Conservation (phyloP, 2,329 filamentous ascomycete genomes). For the Bipolaris oryzae region DNA sequence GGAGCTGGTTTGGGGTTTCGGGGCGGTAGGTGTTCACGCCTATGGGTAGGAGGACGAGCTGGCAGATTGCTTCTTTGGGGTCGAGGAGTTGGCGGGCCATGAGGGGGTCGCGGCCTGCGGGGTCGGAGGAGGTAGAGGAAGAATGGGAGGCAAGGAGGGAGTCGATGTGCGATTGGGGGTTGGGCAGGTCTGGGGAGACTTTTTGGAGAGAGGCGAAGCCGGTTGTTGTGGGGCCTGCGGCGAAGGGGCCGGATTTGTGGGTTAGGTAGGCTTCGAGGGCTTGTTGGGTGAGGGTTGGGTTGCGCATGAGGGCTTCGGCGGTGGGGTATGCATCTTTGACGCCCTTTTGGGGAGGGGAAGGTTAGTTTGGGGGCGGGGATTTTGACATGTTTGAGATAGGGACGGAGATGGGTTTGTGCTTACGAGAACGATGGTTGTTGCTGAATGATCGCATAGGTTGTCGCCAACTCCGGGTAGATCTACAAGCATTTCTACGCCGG, state of each 20-base stretch:
- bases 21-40: constrained; percentile 18
- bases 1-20: constrained; percentile 6
- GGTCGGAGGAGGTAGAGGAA: constrained; percentile 24
- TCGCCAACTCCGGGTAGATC: constrained; percentile 42
- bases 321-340: constrained; percentile 38
- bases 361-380: not conserved
- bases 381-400: not conserved
- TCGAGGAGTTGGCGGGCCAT: constrained; percentile 33
- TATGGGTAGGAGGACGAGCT: constrained; percentile 26
- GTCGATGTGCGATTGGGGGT: constrained; percentile 30
- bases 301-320: constrained; percentile 30
- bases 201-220: constrained; percentile 33
- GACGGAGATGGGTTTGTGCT: not conserved
- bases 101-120: constrained; percentile 29
- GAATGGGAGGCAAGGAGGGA: constrained; percentile 23
- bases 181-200: constrained; percentile 26
- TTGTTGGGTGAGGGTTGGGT: constrained; percentile 31
- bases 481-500: constrained; percentile 37
- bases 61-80: constrained; percentile 27
- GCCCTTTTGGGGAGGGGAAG: constrained; percentile 21
- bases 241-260: constrained; percentile 38
- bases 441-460: constrained; percentile 46
- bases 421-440: constrained; percentile 26
- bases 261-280: constrained; percentile 35
- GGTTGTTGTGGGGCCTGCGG: constrained; percentile 29